Percentiles rank a stretch among this genome's conserved stretches.
Conservation (phyloP, 192 early-diverging fungal genomes). For the Entrophospora sp. region DNA sequence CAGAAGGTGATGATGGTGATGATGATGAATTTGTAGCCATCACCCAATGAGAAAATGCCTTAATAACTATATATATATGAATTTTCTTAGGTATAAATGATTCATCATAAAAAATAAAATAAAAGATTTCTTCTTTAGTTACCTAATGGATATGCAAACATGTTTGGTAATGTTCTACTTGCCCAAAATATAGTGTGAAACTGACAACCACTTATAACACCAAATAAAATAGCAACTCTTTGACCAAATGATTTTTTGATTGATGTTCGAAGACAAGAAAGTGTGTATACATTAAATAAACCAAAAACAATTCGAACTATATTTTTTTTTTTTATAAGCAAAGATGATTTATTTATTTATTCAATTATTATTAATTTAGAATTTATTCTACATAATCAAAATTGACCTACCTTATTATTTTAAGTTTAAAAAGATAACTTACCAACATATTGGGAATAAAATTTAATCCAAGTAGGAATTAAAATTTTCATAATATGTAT, state of each 20-base stretch:
- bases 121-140: too few relatives aligned
- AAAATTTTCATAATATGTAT: conserved; percentile 24
- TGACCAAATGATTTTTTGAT: conserved; percentile 51
- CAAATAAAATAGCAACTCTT: conserved; percentile 38
- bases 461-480: conserved; percentile 15
- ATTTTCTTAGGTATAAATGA: too few relatives aligned
- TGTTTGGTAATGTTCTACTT: conserved; percentile 80
- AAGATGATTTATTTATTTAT: too few relatives aligned
- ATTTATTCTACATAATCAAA: too few relatives aligned
- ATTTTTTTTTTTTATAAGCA: too few relatives aligned
- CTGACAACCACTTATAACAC: conserved; percentile 52
- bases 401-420: too few relatives aligned
- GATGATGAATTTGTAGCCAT: too few relatives aligned
- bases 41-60: conserved; percentile 36
- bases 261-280: conserved; percentile 44
- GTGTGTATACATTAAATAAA: conserved; percentile 36
- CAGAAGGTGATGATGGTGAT: too few relatives aligned
- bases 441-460: conserved; percentile 35
- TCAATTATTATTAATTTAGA: too few relatives aligned
- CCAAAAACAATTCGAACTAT: conserved; percentile 41
- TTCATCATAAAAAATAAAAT: too few relatives aligned
- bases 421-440: conserved; percentile 14
- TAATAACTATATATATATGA: conserved; percentile 26
- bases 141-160: conserved; percentile 65
- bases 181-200: conserved; percentile 91